Conservation (phyloP, 2,329 filamentous ascomycete species). For the Aspergillus pseudoglaucus region DNA sequence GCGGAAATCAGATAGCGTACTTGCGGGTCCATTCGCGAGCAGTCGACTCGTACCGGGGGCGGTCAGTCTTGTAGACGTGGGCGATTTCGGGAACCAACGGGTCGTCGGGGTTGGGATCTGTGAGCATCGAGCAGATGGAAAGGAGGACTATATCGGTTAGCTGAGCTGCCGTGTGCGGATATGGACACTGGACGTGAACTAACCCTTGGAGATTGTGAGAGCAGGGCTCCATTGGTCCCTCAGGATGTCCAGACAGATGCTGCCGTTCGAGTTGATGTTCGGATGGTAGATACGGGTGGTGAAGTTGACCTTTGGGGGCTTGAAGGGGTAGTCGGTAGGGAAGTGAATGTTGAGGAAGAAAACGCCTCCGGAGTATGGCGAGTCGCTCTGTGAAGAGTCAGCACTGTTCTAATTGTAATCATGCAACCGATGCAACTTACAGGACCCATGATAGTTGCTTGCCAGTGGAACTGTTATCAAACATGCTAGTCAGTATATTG, state of each 20-base stretch:
- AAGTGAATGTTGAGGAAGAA: constrained; percentile 99
- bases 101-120: constrained; percentile 98
- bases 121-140: constrained; percentile 99
- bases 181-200: no score
- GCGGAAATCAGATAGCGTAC: constrained; percentile 73
- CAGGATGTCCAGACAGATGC: constrained; percentile 96
- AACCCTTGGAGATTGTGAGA: constrained; percentile 97
- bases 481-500: constrained; percentile 20
- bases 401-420: constrained; percentile 10
- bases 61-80: constrained; percentile 99
- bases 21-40: constrained; percentile 98
- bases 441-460: constrained; percentile 99
- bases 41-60: constrained; percentile 89
- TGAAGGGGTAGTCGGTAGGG: constrained; percentile 99
- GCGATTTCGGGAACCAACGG: constrained; percentile 98
- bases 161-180: not conserved
- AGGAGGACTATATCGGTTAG: constrained; percentile 62
- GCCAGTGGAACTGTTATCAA: constrained; percentile 84
- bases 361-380: constrained; percentile 94
- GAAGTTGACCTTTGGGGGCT: constrained; percentile 99
- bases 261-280: constrained; percentile 99
- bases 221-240: constrained; percentile 99
- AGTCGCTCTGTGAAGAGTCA: constrained; percentile 65
- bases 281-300: constrained; percentile 99
- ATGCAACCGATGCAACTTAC: constrained; percentile 51